Base-by-base conservation (phyloP, 2,329 filamentous ascomycete genomes). In the Ceratocystis cubensis region DNA sequence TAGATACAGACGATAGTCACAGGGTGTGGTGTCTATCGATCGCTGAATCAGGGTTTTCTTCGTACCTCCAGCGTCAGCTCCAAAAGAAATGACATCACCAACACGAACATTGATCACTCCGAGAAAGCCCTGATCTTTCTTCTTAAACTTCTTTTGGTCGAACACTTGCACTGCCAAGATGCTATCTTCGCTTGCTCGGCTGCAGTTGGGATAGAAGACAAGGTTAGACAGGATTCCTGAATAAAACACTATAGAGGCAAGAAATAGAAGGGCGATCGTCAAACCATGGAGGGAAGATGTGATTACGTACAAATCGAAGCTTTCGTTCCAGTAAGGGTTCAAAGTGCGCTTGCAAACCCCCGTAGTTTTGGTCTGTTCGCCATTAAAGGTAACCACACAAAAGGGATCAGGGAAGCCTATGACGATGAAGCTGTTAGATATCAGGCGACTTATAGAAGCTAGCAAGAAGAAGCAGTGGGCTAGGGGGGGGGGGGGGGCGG, bases 301-400 rank as follows among this genome's bases (percentile, higher is more conserved):
- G 8, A 25, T 10, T 50, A 50, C 48, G 73, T 85, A 97, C 94
- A 99, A 88, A 77, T 99, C 94, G 79, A 99, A 99, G 74, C 86
- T 91, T 80, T 99, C 94, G 77, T 99, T 99, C 94, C 94, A 99
- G 76, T 99, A 99, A n/a, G 94, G 94, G 76, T 96, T 97, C 76
- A 99, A 80, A 10, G 94, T 97, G 78, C 94, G 89, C 79, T 96
- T 97, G 76, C 94, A 96, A 71, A 97, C 94, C 46, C 88, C 88
- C 10, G 94, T 99, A n/a, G 94, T 97, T 78, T 92, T 91, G 67
- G 94, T 99, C 80, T 99, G 94, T 78, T 99, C 94, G 76, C 94
- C 94, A 77, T 92, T 93, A 77, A 97, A 86, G 67, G 94, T 99
- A 72, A 92, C 93, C 70, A 99, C 94, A 59, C 94, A 93, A 75